These are phyloP conservation scores for Cystobasidium slooffiae DNA, from an alignment of 1,284 basidiomycete species.

Conservation along the genomic window DNA sequence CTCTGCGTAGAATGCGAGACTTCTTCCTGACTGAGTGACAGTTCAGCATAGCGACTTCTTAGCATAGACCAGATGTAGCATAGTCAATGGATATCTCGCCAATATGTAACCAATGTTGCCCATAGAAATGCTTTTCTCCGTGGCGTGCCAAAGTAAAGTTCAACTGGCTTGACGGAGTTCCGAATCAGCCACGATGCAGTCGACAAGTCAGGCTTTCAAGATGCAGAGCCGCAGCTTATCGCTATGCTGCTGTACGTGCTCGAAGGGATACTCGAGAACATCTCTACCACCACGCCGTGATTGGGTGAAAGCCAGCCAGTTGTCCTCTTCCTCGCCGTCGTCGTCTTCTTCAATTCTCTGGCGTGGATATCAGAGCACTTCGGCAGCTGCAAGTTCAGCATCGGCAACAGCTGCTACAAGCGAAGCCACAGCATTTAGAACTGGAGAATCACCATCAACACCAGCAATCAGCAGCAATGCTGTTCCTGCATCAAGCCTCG, in stretches of 20 bases:
- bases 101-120: neutral
- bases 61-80: too few species aligned
- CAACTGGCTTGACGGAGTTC: too few species aligned
- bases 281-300: neutral
- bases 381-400: conserved; percentile 12
- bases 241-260: conserved; percentile 26
- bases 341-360: conserved; percentile 17
- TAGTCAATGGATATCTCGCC: neutral
- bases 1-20: conserved; percentile 36
- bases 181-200: conserved; percentile 10
- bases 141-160: neutral
- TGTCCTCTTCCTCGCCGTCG: neutral
- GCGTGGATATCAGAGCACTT: conserved; percentile 27
- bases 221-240: conserved; percentile 6
- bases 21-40: conserved; percentile 32
- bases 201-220: neutral
- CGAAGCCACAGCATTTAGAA: neutral
- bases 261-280: neutral
- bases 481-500: neutral
- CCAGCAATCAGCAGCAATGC: neutral
- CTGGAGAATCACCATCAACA: neutral
- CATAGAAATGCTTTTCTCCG: neutral
- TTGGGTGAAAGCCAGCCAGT: neutral
- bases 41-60: too few species aligned
- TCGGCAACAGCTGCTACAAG: conserved; percentile 1